Evolutionary conservation across 2,329 filamentous ascomycete species (phyloP).

Genomic region (Xylaria sp.): DNA sequence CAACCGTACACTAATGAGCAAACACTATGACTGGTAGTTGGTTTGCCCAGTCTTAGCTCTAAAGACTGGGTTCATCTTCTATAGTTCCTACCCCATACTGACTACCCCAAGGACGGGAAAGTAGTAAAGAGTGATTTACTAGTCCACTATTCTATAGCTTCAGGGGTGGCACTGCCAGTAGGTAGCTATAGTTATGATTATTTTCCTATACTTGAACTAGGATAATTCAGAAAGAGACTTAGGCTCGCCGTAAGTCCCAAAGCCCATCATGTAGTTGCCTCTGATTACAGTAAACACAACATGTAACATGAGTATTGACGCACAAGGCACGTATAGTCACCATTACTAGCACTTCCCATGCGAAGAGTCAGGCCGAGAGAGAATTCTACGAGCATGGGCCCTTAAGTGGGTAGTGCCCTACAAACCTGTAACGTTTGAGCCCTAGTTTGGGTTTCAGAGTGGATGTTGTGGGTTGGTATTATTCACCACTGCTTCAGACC

Average conservation of each 20-base stretch:
- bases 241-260: background rate
- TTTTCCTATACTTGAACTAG: background rate
- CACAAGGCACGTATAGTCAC: background rate
- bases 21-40: background rate
- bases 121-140: background rate
- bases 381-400: background rate
- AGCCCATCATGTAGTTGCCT: background rate
- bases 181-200: background rate
- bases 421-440: background rate
- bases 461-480: conserved; percentile 9
- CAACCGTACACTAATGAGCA: background rate
- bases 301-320: background rate
- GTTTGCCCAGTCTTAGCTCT: background rate
- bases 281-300: background rate
- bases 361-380: background rate
- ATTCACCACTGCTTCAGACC: background rate
- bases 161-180: background rate
- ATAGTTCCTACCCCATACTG: background rate
- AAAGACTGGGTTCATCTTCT: background rate
- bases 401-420: background rate
- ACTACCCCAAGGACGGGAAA: background rate
- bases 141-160: background rate
- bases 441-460: background rate
- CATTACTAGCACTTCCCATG: background rate
- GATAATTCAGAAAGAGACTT: background rate